Conservation (phyloP, 257 asterid species). For the Mentha longifolia region DNA sequence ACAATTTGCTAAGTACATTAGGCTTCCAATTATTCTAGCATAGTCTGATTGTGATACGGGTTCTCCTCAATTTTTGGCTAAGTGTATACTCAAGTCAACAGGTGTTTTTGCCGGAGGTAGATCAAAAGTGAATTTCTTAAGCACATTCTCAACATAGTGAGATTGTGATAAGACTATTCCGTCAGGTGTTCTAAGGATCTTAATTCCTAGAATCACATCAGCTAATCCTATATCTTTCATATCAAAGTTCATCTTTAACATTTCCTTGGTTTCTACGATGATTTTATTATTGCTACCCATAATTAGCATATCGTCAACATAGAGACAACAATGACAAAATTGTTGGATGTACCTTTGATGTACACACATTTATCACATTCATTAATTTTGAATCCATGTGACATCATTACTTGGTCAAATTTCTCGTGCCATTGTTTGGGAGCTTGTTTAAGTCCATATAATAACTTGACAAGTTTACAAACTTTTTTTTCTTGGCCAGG, state of each 20-base stretch:
- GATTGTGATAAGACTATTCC: not conserved
- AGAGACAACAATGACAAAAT: not conserved
- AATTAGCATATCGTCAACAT: not conserved
- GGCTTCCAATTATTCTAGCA: not conserved
- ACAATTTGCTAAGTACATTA: not conserved
- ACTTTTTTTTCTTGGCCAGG: not conserved
- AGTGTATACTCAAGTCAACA: not conserved
- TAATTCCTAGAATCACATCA: not conserved
- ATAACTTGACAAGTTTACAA: not conserved
- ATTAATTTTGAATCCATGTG: not conserved
- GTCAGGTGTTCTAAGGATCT: not conserved
- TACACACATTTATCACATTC: no score
- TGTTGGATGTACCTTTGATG: not conserved
- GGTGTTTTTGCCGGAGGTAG: not conserved
- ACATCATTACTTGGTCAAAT: not conserved
- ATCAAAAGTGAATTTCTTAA: not conserved
- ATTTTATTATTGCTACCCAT: not conserved
- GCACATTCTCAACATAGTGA: not conserved
- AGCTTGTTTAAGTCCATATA: not conserved
- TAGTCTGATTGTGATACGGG: not conserved
- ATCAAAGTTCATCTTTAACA: no score
- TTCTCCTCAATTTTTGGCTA: not conserved
- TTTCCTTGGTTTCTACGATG: not conserved
- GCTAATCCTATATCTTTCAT: not conserved
- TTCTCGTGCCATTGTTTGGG: not conserved